Evolutionary conservation across 208 protist genomes (phyloP).

Genomic region (Trypanosoma rangeli): DNA sequence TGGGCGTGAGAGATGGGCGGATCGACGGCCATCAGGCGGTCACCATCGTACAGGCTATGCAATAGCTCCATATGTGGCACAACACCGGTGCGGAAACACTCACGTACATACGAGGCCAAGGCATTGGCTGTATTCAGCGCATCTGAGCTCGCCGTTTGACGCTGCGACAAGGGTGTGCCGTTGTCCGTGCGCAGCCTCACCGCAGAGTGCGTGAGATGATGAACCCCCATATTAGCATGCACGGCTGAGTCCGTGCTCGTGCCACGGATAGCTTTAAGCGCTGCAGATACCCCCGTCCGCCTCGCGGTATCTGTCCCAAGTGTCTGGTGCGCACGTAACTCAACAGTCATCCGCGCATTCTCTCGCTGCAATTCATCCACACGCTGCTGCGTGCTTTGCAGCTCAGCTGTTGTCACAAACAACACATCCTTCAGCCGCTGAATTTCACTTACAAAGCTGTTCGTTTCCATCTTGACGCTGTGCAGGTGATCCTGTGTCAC

Average conservation of each 20-base stretch:
- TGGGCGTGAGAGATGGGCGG: slow-evolving; percentile 31
- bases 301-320: not conserved
- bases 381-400: slow-evolving; percentile 21
- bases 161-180: not conserved
- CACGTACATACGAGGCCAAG: slow-evolving; percentile 16
- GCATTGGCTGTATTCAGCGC: not conserved
- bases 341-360: slow-evolving; percentile 24
- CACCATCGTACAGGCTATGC: slow-evolving; percentile 33
- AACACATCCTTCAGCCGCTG: slow-evolving; percentile 31
- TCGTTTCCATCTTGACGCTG: slow-evolving; percentile 11
- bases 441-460: slow-evolving; percentile 19
- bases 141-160: not conserved
- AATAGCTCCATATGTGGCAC: slow-evolving; percentile 32
- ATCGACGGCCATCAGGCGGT: slow-evolving; percentile 25
- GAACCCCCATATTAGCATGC: too few species aligned
- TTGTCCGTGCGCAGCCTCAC: not conserved
- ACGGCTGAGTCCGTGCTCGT: not conserved
- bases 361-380: slow-evolving; percentile 31
- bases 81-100: slow-evolving; percentile 27
- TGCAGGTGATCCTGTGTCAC: slow-evolving; percentile 20
- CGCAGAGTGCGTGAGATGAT: not conserved
- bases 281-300: not conserved
- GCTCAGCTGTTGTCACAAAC: slow-evolving; percentile 27
- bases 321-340: slow-evolving; percentile 8
- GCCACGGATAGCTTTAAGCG: not conserved